Evolutionary conservation across 345 rosid species (phyloP), one percentile per base, ranked within the genome.

Genomic region (Rubroshorea leprosula): DNA sequence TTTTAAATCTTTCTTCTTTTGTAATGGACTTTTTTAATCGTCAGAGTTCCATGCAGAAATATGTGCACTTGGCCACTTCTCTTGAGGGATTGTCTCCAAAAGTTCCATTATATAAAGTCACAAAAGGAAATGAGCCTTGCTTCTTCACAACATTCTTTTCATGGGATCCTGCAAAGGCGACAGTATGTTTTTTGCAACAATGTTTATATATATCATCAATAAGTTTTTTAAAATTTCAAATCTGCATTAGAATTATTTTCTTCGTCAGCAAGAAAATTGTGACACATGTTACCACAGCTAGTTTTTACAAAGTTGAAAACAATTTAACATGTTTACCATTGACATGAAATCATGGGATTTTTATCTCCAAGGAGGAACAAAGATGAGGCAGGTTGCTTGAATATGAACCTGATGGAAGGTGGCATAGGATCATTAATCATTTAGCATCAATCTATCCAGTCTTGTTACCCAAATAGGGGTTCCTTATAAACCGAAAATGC

Each of bases 81-180:
- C 78, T 89, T 16, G 99, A 94, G 63, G 93, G 93, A 66, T 74
- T 90, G 69, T 67, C 95, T 72, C 82, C 79, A 49, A 79, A 77
- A 68, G 92, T 94, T 64, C 99, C 99, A 43, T 65, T 94, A 5
- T 94, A 87, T 72, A 90, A 76, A 84, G 78, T 94, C 57, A 78
- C 87, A 14, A 97, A 94, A 76, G 99, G 97, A 74, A 89, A 87
- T 66, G 99, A 94, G 66, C 97, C 99, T 1, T 77, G 86, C 75
- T 90, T 90, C 80, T 94, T 90, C 76, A 85, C 97, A 22, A 73
- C 83, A 43, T 85, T 76, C 74, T 94, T 94, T 71, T 80, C 82
- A 8, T 94, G 97, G 99, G 99, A 94, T 78, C 69, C 72, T 55
- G 55, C 81, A 74, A 90, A 83, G 80, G 86, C 97, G 47, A 73